Evolutionary conservation across 1,284 basidiomycete genomes (phyloP).

Genomic region (Vanrija humicola): DNA sequence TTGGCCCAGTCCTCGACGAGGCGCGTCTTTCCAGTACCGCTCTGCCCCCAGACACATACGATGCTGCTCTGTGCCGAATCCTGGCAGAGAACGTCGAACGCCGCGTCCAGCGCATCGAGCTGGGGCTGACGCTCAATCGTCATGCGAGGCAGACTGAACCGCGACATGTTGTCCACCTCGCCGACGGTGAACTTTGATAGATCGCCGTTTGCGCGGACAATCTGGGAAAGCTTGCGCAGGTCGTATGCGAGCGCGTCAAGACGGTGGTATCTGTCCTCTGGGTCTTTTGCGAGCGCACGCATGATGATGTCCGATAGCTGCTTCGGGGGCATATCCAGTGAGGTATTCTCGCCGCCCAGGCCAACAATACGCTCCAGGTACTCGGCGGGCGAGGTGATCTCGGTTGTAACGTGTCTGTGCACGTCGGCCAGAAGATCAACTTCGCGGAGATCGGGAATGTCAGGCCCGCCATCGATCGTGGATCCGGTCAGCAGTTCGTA

Average conservation of each 20-base stretch:
- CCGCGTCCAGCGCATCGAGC: constrained; percentile 18
- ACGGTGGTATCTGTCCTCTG: constrained; percentile 35
- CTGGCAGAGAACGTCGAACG: constrained; percentile 13
- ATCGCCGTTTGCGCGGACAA: constrained; percentile 25
- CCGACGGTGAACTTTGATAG: constrained; percentile 33
- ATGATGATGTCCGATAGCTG: constrained; percentile 39
- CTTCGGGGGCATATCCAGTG: constrained; percentile 21
- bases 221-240: constrained; percentile 25
- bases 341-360: constrained; percentile 4
- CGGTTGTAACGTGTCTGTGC: constrained; percentile 30
- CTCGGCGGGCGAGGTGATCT: constrained; percentile 21
- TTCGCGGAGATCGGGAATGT: constrained; percentile 20
- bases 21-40: constrained; percentile 39
- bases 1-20: constrained; percentile 33
- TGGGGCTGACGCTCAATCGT: constrained; percentile 33
- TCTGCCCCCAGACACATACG: constrained; percentile 34
- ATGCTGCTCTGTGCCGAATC: constrained; percentile 7
- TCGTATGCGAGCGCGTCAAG: constrained; percentile 36
- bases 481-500: constrained; percentile 37
- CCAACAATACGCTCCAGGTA: constrained; percentile 19
- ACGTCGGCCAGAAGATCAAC: constrained; percentile 33
- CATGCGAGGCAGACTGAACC: constrained; percentile 25
- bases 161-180: constrained; percentile 31
- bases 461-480: constrained; percentile 32
- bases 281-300: constrained; percentile 34